Evolutionary conservation across 2,329 filamentous ascomycete species (phyloP).

Genomic region (Fusarium liriodendri): DNA sequence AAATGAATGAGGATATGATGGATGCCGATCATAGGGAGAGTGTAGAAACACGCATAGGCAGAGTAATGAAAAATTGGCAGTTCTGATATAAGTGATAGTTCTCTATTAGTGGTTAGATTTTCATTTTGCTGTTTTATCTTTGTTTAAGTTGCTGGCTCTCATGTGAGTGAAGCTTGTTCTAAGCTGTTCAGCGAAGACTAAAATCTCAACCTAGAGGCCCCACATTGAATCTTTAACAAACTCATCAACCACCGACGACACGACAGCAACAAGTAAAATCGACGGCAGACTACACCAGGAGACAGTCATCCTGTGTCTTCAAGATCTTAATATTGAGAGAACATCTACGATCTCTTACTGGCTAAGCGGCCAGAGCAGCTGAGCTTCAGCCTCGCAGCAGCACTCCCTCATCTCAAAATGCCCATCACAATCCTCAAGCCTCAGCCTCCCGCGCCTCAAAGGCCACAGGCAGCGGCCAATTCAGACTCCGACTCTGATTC

Average conservation of each 20-base stretch:
- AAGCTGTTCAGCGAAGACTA: slow-evolving; percentile 24
- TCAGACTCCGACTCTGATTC: slow-evolving; percentile 58
- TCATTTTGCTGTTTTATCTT: too few species aligned
- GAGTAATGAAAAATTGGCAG: too few species aligned
- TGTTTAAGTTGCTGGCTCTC: background rate
- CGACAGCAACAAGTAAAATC: slow-evolving; percentile 11
- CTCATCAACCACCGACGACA: slow-evolving; percentile 24
- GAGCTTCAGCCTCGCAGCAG: background rate
- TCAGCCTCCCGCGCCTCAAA: slow-evolving; percentile 46
- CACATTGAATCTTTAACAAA: slow-evolving; percentile 45
- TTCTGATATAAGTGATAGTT: too few species aligned
- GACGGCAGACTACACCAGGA: background rate
- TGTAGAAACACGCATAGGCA: background rate
- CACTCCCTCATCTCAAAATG: slow-evolving; percentile 48
- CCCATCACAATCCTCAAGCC: slow-evolving; percentile 62
- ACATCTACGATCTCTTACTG: background rate
- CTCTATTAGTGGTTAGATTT: too few species aligned
- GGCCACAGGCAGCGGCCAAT: slow-evolving; percentile 37
- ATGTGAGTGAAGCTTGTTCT: background rate
- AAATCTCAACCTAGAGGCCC: slow-evolving; percentile 45
- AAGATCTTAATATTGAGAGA: background rate
- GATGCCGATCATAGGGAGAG: background rate
- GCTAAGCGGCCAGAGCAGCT: background rate
- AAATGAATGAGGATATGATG: background rate
- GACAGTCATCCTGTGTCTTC: background rate